These are phyloP conservation scores for Xylariaceae sp. DNA, from an alignment of 2,329 filamentous ascomycete genomes.

Conservation along the genomic window DNA sequence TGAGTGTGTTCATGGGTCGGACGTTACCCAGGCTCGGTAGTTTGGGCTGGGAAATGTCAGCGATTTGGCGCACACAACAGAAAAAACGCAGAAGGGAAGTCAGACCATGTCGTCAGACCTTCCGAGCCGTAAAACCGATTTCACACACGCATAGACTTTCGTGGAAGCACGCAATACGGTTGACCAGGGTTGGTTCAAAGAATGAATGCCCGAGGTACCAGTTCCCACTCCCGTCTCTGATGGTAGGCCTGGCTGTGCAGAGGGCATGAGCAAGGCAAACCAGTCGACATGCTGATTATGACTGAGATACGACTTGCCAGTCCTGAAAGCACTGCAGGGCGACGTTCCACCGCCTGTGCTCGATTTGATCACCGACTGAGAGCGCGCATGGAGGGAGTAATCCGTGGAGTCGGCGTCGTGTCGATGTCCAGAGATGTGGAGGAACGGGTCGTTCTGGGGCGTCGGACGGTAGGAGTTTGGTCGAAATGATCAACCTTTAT, in stretches of 20 bases:
- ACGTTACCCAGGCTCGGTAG: slow-evolving; percentile 13
- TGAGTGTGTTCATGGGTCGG: slow-evolving; percentile 25
- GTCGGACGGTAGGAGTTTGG: background rate
- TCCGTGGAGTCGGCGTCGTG: background rate
- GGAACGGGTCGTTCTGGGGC: background rate
- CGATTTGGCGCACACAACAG: background rate
- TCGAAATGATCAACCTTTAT: background rate
- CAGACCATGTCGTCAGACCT: slow-evolving; percentile 19
- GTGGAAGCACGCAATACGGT: background rate
- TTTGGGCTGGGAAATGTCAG: slow-evolving; percentile 14
- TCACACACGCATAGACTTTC: background rate
- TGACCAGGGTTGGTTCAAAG: background rate
- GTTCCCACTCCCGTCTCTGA: slow-evolving; percentile 11
- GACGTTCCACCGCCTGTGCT: slow-evolving; percentile 9
- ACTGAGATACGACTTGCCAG: background rate
- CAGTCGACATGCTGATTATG: slow-evolving; percentile 21
- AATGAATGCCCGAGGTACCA: slow-evolving; percentile 1
- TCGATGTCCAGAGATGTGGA: background rate
- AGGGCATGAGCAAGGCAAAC: slow-evolving; percentile 17
- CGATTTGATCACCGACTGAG: slow-evolving; percentile 8
- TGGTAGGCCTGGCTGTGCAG: slow-evolving; percentile 9
- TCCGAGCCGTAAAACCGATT: slow-evolving; percentile 5
- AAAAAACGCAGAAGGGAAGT: background rate
- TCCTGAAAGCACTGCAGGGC: slow-evolving; percentile 1
- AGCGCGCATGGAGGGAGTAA: slow-evolving; percentile 10